These are phyloP conservation scores for Sphagnum magellanicum DNA, from an alignment of 228 moss, liverwort and hornwort genomes.

Conservation along the genomic window DNA sequence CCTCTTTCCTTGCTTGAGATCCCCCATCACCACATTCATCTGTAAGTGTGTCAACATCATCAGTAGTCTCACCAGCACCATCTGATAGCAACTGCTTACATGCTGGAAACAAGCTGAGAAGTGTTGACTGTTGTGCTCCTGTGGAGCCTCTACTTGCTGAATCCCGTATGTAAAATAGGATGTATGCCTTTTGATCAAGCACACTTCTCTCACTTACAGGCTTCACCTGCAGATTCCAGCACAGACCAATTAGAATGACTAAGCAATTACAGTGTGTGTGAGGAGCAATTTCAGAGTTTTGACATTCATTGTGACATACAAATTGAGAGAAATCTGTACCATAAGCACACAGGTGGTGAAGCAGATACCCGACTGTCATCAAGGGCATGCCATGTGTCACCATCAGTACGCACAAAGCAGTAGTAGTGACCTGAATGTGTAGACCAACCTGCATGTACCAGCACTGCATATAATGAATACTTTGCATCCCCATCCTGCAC, in stretches of 20 bases:
- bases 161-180: constrained; percentile 83
- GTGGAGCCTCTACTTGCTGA: constrained; percentile 24
- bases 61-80: constrained; percentile 46
- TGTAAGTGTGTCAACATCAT: constrained; percentile 29
- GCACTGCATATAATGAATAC: constrained; percentile 84
- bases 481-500: constrained; percentile 66
- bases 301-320: too few relatives aligned
- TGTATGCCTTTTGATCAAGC: constrained; percentile 95
- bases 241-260: not conserved
- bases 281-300: too few relatives aligned
- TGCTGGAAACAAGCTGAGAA: constrained; percentile 32
- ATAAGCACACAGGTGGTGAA: not conserved
- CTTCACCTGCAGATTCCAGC: constrained; percentile 49
- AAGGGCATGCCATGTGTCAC: constrained; percentile 96
- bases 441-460: constrained; percentile 96
- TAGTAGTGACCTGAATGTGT: constrained; percentile 98
- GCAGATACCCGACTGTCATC: constrained; percentile 87
- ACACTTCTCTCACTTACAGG: constrained; percentile 91
- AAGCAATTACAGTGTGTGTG: too few relatives aligned
- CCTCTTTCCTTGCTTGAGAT: not conserved
- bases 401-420: constrained; percentile 88
- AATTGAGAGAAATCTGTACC: not conserved
- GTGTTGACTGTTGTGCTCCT: constrained; percentile 16
- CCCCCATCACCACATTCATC: constrained; percentile 35
- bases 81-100: constrained; percentile 47